Evolutionary conservation across 768 basidiomycete genomes (phyloP), one percentile per base, ranked within the genome.

Genomic region (Russula earlei): DNA sequence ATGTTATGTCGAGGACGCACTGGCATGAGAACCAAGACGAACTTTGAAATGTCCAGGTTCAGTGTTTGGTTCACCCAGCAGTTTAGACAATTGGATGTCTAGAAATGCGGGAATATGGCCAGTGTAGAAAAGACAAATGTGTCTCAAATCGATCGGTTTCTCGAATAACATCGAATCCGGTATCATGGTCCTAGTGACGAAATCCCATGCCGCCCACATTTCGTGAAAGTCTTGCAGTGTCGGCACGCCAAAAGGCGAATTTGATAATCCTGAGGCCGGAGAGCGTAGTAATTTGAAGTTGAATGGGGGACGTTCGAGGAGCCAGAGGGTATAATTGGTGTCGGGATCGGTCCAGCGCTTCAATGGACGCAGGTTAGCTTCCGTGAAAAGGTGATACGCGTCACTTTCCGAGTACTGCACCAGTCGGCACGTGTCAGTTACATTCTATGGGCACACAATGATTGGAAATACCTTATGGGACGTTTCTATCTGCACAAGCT

Each of bases 121-220:
- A 12, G 91, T 66, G 69, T 97, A 97, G 72, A 99, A 99, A n/a
- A 98, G 76, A 65, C 92, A 95, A 54, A 95, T 92, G 68, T 98
- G 94, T 29, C 96, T 79, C 44, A 98, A 73, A 65, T 96, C 85
- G 58, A 98, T 97, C 3, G 95, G 94, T 67, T 90, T 95, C 67
- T 88, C 75, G 67, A 84, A 84, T 24, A 95, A 74, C 86, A 97
- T 88, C 25, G 83, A 79, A 19, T 78, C 72, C 0, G 92, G 85
- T 52, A 97, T 91, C 92, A 97, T 95, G 45, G 77, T 77, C 55
- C 81, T 74, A 12, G 88, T 90, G 46, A 94, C 74, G 44, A 76
- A 81, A 67, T 97, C 92, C 95, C 94, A 99, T 3, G 80, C 78
- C 1, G 81, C 78, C 94, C 95, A 98, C 50, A 95, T 69, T 37